Evolutionary conservation across 2,329 filamentous ascomycete genomes (phyloP).

Genomic region (Apiospora marii): DNA sequence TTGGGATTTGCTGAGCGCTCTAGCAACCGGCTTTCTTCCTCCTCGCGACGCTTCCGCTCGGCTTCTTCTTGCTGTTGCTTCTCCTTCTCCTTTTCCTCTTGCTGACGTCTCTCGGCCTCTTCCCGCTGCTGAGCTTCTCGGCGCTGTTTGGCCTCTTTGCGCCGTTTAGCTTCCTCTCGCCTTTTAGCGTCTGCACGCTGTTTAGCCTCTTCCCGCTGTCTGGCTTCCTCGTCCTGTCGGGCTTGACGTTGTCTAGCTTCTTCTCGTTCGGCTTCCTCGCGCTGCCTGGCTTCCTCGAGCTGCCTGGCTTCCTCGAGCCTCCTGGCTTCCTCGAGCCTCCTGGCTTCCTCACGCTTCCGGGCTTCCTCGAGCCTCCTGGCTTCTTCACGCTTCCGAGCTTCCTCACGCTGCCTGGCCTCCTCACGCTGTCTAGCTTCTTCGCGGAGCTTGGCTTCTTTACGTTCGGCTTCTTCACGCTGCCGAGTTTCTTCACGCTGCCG

Average conservation of each 20-base stretch:
- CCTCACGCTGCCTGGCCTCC: background rate
- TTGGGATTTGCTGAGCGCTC: background rate
- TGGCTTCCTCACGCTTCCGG: background rate
- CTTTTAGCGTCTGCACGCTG: background rate
- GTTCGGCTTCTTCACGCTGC: background rate
- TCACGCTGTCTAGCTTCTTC: background rate
- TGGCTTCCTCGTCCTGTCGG: background rate
- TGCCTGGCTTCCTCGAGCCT: background rate
- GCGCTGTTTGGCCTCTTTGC: background rate
- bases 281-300: background rate
- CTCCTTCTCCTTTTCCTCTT: background rate
- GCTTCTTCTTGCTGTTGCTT: background rate
- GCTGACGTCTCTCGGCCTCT: background rate
- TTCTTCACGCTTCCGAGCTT: background rate
- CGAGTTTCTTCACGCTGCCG: background rate
- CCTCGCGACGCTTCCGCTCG: background rate
- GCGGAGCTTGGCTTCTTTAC: background rate
- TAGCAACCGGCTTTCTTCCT: background rate
- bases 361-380: background rate
- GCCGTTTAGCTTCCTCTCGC: background rate
- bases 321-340: background rate
- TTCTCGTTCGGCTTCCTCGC: background rate
- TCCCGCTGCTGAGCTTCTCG: background rate
- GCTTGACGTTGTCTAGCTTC: background rate
- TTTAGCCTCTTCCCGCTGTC: background rate